Conservation (phyloP, 345 rosid species). For the Aquilaria sinensis region DNA sequence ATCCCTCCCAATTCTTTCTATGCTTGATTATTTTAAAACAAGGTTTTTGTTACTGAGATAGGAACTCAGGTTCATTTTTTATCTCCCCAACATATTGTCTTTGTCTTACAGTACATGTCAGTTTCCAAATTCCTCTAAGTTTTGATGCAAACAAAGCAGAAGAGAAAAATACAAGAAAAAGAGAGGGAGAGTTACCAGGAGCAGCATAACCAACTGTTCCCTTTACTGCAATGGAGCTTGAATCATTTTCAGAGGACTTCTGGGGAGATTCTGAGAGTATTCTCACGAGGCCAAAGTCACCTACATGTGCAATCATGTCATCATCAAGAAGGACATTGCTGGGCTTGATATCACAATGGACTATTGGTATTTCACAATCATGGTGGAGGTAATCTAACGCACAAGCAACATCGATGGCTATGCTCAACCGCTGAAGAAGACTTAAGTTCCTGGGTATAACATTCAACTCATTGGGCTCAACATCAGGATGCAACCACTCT, state of each 20-base stretch:
- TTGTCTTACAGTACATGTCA: too few species aligned
- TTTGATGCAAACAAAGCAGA: too few species aligned
- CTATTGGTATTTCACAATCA: conserved; percentile 36
- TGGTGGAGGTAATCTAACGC: conserved; percentile 49
- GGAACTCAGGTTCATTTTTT: too few species aligned
- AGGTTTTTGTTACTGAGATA: conserved; percentile 2
- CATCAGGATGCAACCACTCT: too few species aligned
- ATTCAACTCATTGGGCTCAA: too few species aligned
- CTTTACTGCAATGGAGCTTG: background rate
- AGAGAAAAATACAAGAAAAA: too few species aligned
- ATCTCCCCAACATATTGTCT: too few species aligned
- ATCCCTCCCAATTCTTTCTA: too few species aligned
- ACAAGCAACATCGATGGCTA: conserved; percentile 37
- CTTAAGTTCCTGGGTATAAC: too few species aligned
- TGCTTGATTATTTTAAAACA: too few species aligned
- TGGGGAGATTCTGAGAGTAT: conserved; percentile 13
- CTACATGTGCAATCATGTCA: conserved; percentile 46
- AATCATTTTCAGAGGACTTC: conserved; percentile 12
- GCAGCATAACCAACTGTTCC: too few species aligned
- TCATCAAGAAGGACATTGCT: conserved; percentile 7
- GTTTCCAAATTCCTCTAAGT: too few species aligned
- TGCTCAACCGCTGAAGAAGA: conserved; percentile 6
- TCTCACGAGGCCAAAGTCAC: conserved; percentile 51
- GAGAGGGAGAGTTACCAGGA: background rate
- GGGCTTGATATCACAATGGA: conserved; percentile 48